These are phyloP conservation scores for Hamigera avellanea DNA, from an alignment of 495 filamentous ascomycete species.

Conservation along the genomic window DNA sequence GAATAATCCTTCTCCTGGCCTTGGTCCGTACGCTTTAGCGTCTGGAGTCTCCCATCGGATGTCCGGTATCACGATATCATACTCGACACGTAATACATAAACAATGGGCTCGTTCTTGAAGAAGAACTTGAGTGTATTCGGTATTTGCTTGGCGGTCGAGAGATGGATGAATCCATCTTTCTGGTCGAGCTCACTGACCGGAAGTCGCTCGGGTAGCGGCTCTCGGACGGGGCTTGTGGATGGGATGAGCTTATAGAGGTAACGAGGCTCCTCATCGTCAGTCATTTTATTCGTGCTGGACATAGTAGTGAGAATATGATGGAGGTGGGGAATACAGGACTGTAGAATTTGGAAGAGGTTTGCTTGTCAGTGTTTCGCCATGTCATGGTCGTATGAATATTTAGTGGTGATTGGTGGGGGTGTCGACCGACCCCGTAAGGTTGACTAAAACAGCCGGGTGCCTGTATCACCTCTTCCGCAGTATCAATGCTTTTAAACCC, in stretches of 20 bases:
- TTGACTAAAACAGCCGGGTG: too few species aligned
- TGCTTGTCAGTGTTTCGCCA: too few species aligned
- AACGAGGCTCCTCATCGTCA: slow-evolving; percentile 17
- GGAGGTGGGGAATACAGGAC: too few species aligned
- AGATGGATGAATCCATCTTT: slow-evolving; percentile 32
- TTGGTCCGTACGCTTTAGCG: slow-evolving; percentile 26
- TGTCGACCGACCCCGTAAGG: too few species aligned
- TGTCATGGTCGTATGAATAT: too few species aligned
- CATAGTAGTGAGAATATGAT: too few species aligned
- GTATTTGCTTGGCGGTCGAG: slow-evolving; percentile 27
- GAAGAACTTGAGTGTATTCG: slow-evolving; percentile 47
- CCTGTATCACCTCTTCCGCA: too few species aligned
- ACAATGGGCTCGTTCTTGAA: slow-evolving; percentile 62
- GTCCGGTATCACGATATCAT: slow-evolving; percentile 41
- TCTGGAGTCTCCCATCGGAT: slow-evolving; percentile 33
- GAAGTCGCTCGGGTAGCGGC: slow-evolving; percentile 28
- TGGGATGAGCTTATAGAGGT: slow-evolving; percentile 34
- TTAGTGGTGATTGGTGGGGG: too few species aligned
- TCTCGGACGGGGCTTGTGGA: slow-evolving; percentile 28
- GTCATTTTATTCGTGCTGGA: too few species aligned
- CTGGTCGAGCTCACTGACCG: slow-evolving; percentile 31
- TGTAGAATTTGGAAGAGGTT: too few species aligned
- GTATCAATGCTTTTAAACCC: too few species aligned
- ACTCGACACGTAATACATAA: slow-evolving; percentile 65
- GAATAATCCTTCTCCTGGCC: slow-evolving; percentile 33